A percentile compares a stretch with the other conserved stretches of the same genome.
Conservation (phyloP, 345 rosid genomes). For the Cardamine occulta region DNA sequence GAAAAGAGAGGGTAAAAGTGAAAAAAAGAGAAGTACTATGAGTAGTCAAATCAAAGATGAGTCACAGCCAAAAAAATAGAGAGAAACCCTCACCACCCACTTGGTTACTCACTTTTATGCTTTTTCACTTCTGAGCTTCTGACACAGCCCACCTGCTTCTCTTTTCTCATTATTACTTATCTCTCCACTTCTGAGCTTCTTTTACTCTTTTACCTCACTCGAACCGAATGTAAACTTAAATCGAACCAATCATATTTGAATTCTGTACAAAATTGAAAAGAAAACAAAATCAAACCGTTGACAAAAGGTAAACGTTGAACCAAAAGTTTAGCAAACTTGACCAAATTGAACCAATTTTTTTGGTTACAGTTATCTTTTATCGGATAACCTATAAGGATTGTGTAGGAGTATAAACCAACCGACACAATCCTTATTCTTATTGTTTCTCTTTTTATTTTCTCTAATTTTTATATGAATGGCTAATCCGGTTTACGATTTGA, state of each 20-base stretch:
- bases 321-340: not conserved
- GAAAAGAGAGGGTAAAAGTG: slow-evolving; percentile 22
- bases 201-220: not conserved
- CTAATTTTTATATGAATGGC: not conserved
- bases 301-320: not conserved
- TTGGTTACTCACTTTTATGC: slow-evolving; percentile 45
- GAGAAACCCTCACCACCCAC: slow-evolving; percentile 48
- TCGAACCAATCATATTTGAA: not conserved
- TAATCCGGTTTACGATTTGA: not conserved
- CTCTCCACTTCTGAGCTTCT: not conserved
- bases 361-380: not conserved
- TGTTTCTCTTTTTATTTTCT: not conserved
- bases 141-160: slow-evolving; percentile 46
- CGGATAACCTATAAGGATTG: not conserved
- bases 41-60: slow-evolving; percentile 46
- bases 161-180: slow-evolving; percentile 40
- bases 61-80: slow-evolving; percentile 2
- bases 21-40: slow-evolving; percentile 32
- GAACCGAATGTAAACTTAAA: not conserved
- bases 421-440: not conserved
- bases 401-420: not conserved
- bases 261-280: slow-evolving; percentile 9
- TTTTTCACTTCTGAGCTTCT: slow-evolving; percentile 31
- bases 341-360: not conserved
- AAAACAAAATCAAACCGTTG: slow-evolving; percentile 18